Evolutionary conservation across 2,329 filamentous ascomycete species (phyloP).

Genomic region (Simplicillium aogashimaense): DNA sequence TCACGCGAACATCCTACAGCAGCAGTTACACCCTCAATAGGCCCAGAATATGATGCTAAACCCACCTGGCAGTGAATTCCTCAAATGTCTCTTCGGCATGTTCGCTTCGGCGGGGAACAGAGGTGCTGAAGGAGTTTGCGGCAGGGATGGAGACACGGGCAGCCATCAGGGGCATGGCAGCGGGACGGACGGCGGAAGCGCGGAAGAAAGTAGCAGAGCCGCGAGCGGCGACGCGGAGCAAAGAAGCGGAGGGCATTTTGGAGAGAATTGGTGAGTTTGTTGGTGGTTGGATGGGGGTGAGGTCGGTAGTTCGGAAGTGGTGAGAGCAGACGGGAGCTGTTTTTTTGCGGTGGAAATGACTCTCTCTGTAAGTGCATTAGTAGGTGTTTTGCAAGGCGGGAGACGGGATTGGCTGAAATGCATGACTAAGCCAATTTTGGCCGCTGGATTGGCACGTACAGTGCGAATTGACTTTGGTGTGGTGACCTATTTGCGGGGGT

Average conservation of each 20-base stretch:
- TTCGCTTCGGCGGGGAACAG: constrained; percentile 40
- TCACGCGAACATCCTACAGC: not conserved
- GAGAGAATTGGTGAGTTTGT: constrained; percentile 14
- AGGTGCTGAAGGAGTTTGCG: constrained; percentile 55
- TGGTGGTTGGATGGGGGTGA: constrained; percentile 2
- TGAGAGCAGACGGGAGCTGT: constrained; percentile 3
- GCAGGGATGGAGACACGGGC: constrained; percentile 32
- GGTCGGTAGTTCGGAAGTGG: constrained; percentile 7
- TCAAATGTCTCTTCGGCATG: constrained; percentile 97
- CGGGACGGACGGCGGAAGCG: constrained; percentile 49
- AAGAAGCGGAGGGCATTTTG: constrained; percentile 54
- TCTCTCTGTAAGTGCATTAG: constrained; percentile 3
- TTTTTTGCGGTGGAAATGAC: constrained; percentile 1
- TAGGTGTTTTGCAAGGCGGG: constrained; percentile 13
- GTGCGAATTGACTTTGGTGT: constrained; percentile 20
- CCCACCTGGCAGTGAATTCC: constrained; percentile 96
- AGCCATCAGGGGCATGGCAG: constrained; percentile 39
- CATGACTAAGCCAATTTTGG: constrained; percentile 20
- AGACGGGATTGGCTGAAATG: constrained; percentile 1
- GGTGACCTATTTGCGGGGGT: not conserved
- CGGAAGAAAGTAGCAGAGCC: constrained; percentile 55
- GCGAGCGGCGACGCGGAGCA: constrained; percentile 65
- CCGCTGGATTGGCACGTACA: constrained; percentile 9
- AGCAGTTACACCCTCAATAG: not conserved
- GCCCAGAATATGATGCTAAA: constrained; percentile 6